A percentile compares a stretch with the other conserved stretches of the same genome.
Conservation (phyloP, 805 yeast genomes). For the Schwanniomyces pseudopolymorphus region DNA sequence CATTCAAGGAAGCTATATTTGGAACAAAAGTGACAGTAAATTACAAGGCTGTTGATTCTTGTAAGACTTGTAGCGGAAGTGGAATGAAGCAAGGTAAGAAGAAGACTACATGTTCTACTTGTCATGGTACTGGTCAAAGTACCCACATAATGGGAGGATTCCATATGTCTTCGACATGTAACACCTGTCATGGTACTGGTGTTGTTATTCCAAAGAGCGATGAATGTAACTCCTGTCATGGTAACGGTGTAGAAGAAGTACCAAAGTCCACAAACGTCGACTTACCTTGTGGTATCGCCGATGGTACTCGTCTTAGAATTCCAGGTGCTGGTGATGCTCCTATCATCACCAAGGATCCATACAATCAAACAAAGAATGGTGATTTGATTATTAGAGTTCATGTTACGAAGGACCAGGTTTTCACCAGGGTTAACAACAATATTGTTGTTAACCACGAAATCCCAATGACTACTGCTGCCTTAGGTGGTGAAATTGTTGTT, state of each 20-base stretch:
- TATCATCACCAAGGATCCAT: slow-evolving; percentile 65
- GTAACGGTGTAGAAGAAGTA: slow-evolving; percentile 77
- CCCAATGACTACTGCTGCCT: slow-evolving; percentile 92
- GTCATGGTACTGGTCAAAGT: slow-evolving; percentile 92
- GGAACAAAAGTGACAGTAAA: slow-evolving; percentile 68
- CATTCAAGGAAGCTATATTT: slow-evolving; percentile 84
- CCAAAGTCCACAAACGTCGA: slow-evolving; percentile 75
- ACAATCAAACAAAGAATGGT: slow-evolving; percentile 71
- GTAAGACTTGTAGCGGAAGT: slow-evolving; percentile 78
- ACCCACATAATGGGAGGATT: slow-evolving; percentile 90
- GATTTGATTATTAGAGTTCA: slow-evolving; percentile 82
- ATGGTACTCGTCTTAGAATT: slow-evolving; percentile 81
- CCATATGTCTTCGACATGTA: slow-evolving; percentile 95
- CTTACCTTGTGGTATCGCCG: slow-evolving; percentile 84
- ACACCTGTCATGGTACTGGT: slow-evolving; percentile 85
- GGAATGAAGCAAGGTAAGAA: slow-evolving; percentile 79
- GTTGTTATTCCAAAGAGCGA: slow-evolving; percentile 66
- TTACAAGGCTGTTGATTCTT: slow-evolving; percentile 72
- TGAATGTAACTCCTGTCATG: slow-evolving; percentile 79
- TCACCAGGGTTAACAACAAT: slow-evolving; percentile 65
- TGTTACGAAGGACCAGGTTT: slow-evolving; percentile 71
- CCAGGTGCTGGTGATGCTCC: slow-evolving; percentile 93
- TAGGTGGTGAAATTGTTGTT: slow-evolving; percentile 88
- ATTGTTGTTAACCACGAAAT: slow-evolving; percentile 65
- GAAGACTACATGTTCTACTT: slow-evolving; percentile 76